Conservation (phyloP, 306 rosid species). For the Delonix regia region DNA sequence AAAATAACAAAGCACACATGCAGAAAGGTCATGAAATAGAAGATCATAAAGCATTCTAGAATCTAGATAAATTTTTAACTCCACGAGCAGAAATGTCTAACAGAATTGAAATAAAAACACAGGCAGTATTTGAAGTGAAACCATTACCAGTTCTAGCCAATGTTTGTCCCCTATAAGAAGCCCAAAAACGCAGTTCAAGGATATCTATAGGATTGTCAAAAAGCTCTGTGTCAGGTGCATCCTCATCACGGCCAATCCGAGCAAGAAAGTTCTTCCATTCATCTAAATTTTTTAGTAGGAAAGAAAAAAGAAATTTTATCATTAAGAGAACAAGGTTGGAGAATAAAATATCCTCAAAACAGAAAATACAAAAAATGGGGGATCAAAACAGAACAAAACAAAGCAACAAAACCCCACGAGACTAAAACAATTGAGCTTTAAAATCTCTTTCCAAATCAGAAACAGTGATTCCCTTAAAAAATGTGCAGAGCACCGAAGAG, state of each 20-base stretch:
- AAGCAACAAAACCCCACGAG: background rate
- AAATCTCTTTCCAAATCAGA: no score
- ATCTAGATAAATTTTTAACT: conserved; percentile 1
- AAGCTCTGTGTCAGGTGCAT: conserved; percentile 62
- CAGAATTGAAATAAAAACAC: background rate
- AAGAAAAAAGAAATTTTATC: background rate
- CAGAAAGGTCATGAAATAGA: background rate
- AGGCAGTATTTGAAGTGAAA: background rate
- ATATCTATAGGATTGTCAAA: conserved; percentile 63
- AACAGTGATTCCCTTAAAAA: background rate
- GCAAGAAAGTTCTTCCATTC: conserved; percentile 96
- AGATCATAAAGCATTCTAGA: conserved; percentile 27
- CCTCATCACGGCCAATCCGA: conserved; percentile 85
- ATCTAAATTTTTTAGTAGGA: conserved; percentile 43
- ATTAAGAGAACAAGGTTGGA: background rate
- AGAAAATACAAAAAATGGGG: background rate
- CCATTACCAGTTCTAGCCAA: conserved; percentile 90
- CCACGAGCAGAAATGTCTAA: background rate
- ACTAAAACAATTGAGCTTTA: background rate
- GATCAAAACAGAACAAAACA: background rate
- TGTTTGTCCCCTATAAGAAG: conserved; percentile 95
- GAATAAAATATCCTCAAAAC: background rate
- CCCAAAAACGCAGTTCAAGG: conserved; percentile 96
- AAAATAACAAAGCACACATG: background rate
- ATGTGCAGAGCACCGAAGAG: background rate